Evolutionary conservation across 108 stramenopile genomes (phyloP), one percentile per base, ranked within the genome.

Genomic region (Nannochloropsis salina): DNA sequence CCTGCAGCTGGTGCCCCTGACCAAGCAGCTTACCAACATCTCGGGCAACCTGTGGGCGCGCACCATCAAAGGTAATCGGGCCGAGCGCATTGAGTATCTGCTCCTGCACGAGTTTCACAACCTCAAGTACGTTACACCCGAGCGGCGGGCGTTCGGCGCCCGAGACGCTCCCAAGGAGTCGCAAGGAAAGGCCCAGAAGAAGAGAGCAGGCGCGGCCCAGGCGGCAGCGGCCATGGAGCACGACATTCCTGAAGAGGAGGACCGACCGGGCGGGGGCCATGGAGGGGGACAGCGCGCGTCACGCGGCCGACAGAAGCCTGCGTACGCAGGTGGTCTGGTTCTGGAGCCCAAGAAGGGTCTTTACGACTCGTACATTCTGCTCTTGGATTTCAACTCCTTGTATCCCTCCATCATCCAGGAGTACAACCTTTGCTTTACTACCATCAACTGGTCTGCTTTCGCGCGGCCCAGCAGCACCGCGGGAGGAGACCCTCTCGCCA

Each of bases 361-460:
- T 44, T 99, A 99, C 90, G 99, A 99, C 92, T 94, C 96, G 43
- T 98, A 95, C 92, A 98, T 99, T 88, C 94, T 99, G 41, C 88
- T 99, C 45, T 87, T 99, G 80, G 99, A 99, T 92, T 99, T 99
- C 94, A 98, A 98, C 93, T 95, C 94, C 89, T 92, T 99, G 83
- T 99, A 99, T 88, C 99, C 99, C 0, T 96, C 95, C 21, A 93
- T 99, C 82, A 98, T 99, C 84, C 99, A 99, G 92, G 99, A 99
- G 93, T 99, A 98, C 94, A 98, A 99, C 90, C 91, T 99, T 84
- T 99, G 99, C 92, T 98, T 97, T 86, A 99, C 99, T 42, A 99
- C 99, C 12, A 91, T 99, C 88, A 95, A 98, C 82, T 98, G 97
- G 97, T 85, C 95, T 9, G 85, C 86, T 31, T 74, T 44, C 92